Conservation (phyloP, 1,284 basidiomycete species). For the Malassezia psittaci region DNA sequence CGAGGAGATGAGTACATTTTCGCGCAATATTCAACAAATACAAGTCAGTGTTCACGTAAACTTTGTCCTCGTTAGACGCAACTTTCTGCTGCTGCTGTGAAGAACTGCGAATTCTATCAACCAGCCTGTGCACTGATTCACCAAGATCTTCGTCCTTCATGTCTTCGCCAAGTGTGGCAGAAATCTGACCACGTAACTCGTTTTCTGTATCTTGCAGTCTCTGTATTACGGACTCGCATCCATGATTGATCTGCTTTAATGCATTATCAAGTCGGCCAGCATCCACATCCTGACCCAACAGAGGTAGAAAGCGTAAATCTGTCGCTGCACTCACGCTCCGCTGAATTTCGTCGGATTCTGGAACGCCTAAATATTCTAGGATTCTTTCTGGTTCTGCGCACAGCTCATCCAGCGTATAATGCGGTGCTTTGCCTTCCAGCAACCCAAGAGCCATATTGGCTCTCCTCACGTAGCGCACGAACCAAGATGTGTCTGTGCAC, state of each 20-base stretch:
- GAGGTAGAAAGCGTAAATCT: constrained; percentile 7
- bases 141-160: constrained; percentile 6
- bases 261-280: background rate
- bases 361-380: constrained; percentile 8
- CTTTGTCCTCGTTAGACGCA: background rate
- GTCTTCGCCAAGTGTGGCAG: background rate
- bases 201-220: constrained; percentile 4
- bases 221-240: background rate
- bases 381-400: background rate
- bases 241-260: background rate
- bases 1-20: constrained; percentile 11
- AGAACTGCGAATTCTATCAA: background rate
- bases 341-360: background rate
- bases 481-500: constrained; percentile 1
- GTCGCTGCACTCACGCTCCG: background rate
- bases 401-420: constrained; percentile 3
- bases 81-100: background rate
- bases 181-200: background rate
- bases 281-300: background rate
- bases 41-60: background rate
- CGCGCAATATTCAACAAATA: background rate
- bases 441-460: background rate
- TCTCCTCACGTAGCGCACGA: background rate
- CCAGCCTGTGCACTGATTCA: constrained; percentile 3
- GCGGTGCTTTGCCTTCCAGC: background rate